phyloP scores from a whole-genome alignment of 78 protist genomes.

The Planoprotostelium fungivorum region DNA sequence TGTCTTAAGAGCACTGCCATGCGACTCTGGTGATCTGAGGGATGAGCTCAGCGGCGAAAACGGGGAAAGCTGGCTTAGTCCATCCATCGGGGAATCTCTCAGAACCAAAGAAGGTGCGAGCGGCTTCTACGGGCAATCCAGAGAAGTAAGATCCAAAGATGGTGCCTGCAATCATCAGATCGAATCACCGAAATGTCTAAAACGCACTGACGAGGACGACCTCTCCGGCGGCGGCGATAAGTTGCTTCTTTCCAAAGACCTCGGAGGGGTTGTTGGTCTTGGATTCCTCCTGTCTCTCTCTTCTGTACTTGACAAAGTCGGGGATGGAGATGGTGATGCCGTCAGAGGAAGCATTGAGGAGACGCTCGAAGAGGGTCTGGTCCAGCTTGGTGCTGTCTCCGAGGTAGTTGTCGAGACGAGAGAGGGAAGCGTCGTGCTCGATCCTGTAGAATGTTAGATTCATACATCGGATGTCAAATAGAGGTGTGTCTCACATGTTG shows the following conservation, averaged over 20 bases:
- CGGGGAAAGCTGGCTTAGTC: background rate
- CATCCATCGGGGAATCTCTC: background rate
- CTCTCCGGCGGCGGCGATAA: background rate
- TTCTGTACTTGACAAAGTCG: background rate
- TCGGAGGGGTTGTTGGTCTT: background rate
- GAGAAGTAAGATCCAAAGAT: background rate
- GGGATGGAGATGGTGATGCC: background rate
- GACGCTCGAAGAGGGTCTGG: background rate
- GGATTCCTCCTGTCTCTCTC: background rate
- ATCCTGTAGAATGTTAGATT: background rate
- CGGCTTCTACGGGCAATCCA: background rate
- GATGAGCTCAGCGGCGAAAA: background rate
- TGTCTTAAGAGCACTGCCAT: too few relatives aligned
- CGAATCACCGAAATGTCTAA: too few relatives aligned
- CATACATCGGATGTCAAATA: background rate
- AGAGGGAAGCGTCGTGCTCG: background rate
- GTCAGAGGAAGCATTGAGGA: background rate
- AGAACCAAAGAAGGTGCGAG: background rate
- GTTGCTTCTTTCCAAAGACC: background rate
- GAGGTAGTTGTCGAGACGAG: background rate
- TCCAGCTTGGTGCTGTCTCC: background rate
- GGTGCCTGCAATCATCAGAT: too few relatives aligned
- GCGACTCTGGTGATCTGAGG: background rate
- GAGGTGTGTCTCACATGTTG: background rate
- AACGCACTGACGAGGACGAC: background rate